Conservation (phyloP, 2,329 filamentous ascomycete species). For the Mycosphaerella sp. region DNA sequence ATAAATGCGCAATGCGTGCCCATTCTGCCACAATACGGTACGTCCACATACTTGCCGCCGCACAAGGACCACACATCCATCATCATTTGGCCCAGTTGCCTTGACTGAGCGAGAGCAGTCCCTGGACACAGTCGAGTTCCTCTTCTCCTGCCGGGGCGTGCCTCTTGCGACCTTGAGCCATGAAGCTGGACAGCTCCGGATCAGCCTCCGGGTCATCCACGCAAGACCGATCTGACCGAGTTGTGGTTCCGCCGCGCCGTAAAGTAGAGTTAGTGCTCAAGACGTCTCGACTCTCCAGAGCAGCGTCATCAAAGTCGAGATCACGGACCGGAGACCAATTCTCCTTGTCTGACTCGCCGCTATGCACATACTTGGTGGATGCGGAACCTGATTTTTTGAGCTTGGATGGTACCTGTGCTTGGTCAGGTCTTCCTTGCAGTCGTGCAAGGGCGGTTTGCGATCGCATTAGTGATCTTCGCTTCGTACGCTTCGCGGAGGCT, state of each 20-base stretch:
- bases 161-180: slow-evolving; percentile 49
- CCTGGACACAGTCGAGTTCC: slow-evolving; percentile 83
- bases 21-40: not conserved
- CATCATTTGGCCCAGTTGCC: slow-evolving; percentile 61
- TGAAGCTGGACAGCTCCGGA: slow-evolving; percentile 66
- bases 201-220: slow-evolving; percentile 45
- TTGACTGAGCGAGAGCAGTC: slow-evolving; percentile 80
- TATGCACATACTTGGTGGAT: slow-evolving; percentile 42
- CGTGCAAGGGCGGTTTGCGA: slow-evolving; percentile 30
- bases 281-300: not conserved
- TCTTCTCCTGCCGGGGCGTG: slow-evolving; percentile 40
- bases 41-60: not conserved
- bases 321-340: slow-evolving; percentile 64
- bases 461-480: slow-evolving; percentile 29
- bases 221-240: slow-evolving; percentile 16
- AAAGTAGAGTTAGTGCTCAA: not conserved
- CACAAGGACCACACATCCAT: not conserved
- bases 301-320: not conserved
- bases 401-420: slow-evolving; percentile 12
- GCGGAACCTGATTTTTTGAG: slow-evolving; percentile 30
- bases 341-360: slow-evolving; percentile 86
- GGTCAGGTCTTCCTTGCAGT: slow-evolving; percentile 22
- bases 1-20: not conserved
- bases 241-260: not conserved
- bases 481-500: slow-evolving; percentile 30